Conservation (phyloP, 345 rosid species). For the Pistacia vera region DNA sequence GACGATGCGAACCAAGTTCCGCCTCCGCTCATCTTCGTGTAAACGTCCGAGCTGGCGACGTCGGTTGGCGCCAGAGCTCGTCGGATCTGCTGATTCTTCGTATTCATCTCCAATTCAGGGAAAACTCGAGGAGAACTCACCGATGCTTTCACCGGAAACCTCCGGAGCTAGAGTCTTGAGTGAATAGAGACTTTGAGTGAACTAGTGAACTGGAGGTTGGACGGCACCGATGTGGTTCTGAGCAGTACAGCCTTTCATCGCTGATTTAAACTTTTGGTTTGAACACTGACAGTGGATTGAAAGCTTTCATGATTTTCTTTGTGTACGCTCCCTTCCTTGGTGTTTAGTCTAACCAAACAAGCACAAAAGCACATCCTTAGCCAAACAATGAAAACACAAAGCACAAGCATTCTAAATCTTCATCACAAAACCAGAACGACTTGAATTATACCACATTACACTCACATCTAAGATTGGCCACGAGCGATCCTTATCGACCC, state of each 20-base stretch:
- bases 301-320: too few relatives aligned
- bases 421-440: too few relatives aligned
- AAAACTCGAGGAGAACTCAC: conserved; percentile 35
- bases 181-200: conserved; percentile 35
- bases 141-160: conserved; percentile 45
- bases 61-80: conserved; percentile 57
- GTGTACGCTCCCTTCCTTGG: too few relatives aligned
- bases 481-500: conserved; percentile 93
- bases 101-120: conserved; percentile 45
- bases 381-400: too few relatives aligned
- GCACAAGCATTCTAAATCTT: too few relatives aligned
- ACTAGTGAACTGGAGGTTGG: conserved; percentile 32
- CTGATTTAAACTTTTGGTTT: not conserved
- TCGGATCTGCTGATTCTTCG: conserved; percentile 35
- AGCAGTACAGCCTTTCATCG: conserved; percentile 59
- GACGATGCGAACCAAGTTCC: conserved; percentile 42
- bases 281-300: not conserved
- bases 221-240: conserved; percentile 62
- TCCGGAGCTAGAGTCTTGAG: conserved; percentile 40
- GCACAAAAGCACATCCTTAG: too few relatives aligned
- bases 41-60: conserved; percentile 34
- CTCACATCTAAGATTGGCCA: conserved; percentile 90
- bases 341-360: too few relatives aligned
- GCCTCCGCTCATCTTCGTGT: conserved; percentile 12
- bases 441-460: conserved; percentile 37